phyloP scores from a whole-genome alignment of 129 eudicot species.

The Scalesia atractyloides region DNA sequence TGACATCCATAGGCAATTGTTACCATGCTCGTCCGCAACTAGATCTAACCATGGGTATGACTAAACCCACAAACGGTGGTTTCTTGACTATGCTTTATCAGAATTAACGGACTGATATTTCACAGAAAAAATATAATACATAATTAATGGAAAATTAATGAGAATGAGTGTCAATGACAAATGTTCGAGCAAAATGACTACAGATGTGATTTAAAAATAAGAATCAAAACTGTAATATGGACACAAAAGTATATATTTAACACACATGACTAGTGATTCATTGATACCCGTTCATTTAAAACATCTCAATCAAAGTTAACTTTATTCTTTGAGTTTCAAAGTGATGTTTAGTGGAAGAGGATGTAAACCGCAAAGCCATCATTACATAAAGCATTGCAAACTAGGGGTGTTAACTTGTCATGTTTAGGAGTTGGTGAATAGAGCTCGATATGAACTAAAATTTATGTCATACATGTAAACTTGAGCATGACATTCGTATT shows the following conservation, averaged over 20 bases:
- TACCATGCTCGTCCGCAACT: conserved; percentile 61
- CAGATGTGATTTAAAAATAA: too few species aligned
- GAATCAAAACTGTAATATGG: too few species aligned
- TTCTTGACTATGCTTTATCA: conserved; percentile 46
- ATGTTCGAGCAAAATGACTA: too few species aligned
- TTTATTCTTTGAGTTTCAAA: not conserved
- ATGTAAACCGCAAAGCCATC: not conserved
- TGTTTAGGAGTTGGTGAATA: too few species aligned
- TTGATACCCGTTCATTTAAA: not conserved
- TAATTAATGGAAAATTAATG: too few species aligned
- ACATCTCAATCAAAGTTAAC: not conserved
- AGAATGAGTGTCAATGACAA: too few species aligned
- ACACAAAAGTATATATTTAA: not conserved
- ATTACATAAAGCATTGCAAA: not conserved
- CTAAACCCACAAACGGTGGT: conserved; percentile 40
- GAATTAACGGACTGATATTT: conserved; percentile 46
- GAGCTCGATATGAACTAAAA: too few species aligned
- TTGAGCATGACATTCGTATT: not conserved
- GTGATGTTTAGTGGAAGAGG: not conserved
- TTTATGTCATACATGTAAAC: too few species aligned
- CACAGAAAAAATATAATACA: not conserved
- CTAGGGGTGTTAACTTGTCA: too few species aligned
- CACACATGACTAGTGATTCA: not conserved
- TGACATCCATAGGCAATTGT: conserved; percentile 18
- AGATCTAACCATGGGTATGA: conserved; percentile 39